Conservation (phyloP, 345 rosid genomes). For the Moricandia moricandioides region DNA sequence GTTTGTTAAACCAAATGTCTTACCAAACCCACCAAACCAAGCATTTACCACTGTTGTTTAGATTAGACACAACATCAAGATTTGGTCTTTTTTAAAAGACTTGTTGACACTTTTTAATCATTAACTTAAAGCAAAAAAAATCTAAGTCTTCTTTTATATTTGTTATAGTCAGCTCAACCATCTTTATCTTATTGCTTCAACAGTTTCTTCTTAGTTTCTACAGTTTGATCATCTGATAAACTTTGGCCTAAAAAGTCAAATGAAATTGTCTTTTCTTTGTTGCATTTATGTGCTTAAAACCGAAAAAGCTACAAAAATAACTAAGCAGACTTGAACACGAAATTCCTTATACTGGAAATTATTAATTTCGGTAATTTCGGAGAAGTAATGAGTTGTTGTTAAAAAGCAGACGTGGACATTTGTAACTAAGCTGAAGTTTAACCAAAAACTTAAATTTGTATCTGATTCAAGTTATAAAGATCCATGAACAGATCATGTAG, state of each 20-base stretch:
- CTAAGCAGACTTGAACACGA: too few relatives aligned
- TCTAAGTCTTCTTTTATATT: slow-evolving; percentile 25
- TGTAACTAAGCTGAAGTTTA: too few relatives aligned
- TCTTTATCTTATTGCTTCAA: slow-evolving; percentile 19
- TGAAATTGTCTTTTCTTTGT: neutral
- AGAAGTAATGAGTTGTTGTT: too few relatives aligned
- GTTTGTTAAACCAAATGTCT: slow-evolving; percentile 32
- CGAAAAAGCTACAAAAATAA: neutral
- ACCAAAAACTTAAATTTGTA: neutral
- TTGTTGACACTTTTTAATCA: slow-evolving; percentile 23
- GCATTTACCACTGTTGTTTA: slow-evolving; percentile 5
- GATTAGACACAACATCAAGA: slow-evolving; percentile 1
- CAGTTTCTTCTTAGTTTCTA: slow-evolving; percentile 8
- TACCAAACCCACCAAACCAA: slow-evolving; percentile 34
- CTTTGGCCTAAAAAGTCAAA: neutral
- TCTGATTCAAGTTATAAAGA: too few relatives aligned
- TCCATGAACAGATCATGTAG: too few relatives aligned
- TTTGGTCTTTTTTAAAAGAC: slow-evolving; percentile 10
- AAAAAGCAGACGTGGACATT: neutral
- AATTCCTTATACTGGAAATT: too few relatives aligned
- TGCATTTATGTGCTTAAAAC: neutral
- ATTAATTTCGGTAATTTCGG: too few relatives aligned
- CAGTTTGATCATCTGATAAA: slow-evolving; percentile 33
- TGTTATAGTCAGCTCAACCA: slow-evolving; percentile 37
- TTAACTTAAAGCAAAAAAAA: slow-evolving; percentile 34